Evolutionary conservation across 306 rosid genomes (phyloP).

Genomic region (Pyrus bretschneideri): DNA sequence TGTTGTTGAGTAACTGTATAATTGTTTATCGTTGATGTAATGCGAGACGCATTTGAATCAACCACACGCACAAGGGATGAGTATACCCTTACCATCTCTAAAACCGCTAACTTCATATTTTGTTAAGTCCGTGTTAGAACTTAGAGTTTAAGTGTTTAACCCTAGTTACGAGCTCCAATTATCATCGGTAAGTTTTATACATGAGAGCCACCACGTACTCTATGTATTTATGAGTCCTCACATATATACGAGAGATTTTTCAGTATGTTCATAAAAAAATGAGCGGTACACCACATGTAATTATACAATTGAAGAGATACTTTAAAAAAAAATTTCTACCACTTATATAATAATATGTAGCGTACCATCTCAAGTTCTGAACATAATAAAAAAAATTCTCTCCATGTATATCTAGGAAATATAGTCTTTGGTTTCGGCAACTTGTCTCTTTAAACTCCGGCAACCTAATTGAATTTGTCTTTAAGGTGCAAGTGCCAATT

Average conservation of each 20-base stretch:
- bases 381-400: too few relatives aligned
- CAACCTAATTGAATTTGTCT: neutral
- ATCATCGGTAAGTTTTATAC: neutral
- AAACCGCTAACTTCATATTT: neutral
- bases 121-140: neutral
- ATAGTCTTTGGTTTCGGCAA: neutral
- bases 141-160: too few relatives aligned
- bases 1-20: too few relatives aligned
- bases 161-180: neutral
- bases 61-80: neutral
- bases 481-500: too few relatives aligned
- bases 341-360: too few relatives aligned
- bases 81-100: neutral
- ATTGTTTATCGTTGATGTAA: too few relatives aligned
- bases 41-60: too few relatives aligned
- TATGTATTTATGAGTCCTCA: neutral
- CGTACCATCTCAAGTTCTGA: accelerated
- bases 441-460: neutral
- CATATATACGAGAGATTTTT: too few relatives aligned
- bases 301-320: too few relatives aligned
- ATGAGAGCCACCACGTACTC: neutral
- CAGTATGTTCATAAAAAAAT: too few relatives aligned
- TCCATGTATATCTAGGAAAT: neutral
- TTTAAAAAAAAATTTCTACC: too few relatives aligned
- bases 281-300: too few relatives aligned